Base-by-base conservation (phyloP, 1,284 basidiomycete genomes). In the Porodaedalea pini region DNA sequence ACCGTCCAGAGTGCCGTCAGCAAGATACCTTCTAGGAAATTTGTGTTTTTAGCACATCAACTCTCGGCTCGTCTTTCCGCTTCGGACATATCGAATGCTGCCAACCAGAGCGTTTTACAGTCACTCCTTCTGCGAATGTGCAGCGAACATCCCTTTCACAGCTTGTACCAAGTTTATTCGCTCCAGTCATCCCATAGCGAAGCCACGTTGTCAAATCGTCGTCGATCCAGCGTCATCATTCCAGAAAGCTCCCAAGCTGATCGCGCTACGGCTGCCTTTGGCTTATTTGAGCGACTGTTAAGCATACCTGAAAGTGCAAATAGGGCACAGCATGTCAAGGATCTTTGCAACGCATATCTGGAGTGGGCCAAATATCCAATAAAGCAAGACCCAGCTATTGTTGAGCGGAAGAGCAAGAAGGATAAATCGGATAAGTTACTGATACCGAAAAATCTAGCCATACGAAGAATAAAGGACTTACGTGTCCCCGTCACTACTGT, bases 81-180 rank as follows among this genome's bases (percentile, higher is more conserved):
- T 61, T 62, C 69, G 17, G 63, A 71, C 0, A 66, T 66, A 5
- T 67, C 66, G 4, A 63, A 69, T 2, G 31, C 71, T 6, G 66
- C 75, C 1, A 85, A 86, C 63, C 92, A 94, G 66, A 66, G 72
- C 11, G 81, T 78, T 56, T 75, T 98, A 6, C 83, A 85, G 57
- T 69, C 65, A 0, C 73, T 97, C 17, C 76, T 98, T 17, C 59
- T 82, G 1, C 82, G 89, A 8, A 89, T 99, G 79, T 90, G 89
- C 65, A 71, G 73, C 51, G 92, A 98, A 54, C 97, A 99, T 69
- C 95, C 96, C 0, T 98, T 93, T 73, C 97, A 99, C 68, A 88
- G 85, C 62, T 73, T 98, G 4, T 97, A 95, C 70, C 92, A 96
- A 63, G 82, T 99, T 11, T 92, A 88, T 68, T 90, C 90, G 61